These are phyloP conservation scores for Diaporthe sp. DNA, from an alignment of 2,329 filamentous ascomycete species.

Conservation along the genomic window DNA sequence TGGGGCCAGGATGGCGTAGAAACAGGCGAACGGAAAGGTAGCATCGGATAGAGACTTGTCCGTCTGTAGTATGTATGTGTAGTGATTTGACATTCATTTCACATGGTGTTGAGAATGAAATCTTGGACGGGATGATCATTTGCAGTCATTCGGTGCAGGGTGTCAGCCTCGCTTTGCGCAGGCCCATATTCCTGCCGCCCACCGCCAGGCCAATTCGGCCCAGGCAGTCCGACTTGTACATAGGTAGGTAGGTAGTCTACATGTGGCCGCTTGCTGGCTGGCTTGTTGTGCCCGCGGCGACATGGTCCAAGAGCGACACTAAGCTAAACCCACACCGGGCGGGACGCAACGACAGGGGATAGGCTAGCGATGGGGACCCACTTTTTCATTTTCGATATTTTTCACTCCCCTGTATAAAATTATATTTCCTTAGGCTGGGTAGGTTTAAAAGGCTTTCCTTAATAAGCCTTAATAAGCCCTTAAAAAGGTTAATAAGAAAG, in stretches of 20 bases:
- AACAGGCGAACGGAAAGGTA: slow-evolving; percentile 7
- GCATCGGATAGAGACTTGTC: slow-evolving; percentile 28
- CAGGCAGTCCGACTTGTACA: not conserved
- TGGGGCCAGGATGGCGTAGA: not conserved
- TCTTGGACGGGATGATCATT: not conserved
- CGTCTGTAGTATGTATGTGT: slow-evolving; percentile 29
- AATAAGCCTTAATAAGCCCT: too few species aligned
- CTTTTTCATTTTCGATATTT: too few species aligned
- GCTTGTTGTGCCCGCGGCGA: not conserved
- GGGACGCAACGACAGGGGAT: not conserved
- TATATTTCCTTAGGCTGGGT: too few species aligned
- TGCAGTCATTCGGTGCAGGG: not conserved
- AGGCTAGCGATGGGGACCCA: too few species aligned
- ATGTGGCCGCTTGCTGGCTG: not conserved
- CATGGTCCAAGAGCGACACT: not conserved
- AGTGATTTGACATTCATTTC: slow-evolving; percentile 25
- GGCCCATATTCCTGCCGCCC: not conserved
- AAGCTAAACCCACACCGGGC: not conserved
- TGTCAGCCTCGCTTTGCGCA: not conserved
- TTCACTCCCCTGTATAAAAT: too few species aligned
- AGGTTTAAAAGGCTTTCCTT: too few species aligned
- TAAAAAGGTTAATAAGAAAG: too few species aligned
- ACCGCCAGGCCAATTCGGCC: not conserved
- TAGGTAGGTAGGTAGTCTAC: too few species aligned
- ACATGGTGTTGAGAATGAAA: slow-evolving; percentile 12